Base-by-base conservation (phyloP, 805 yeast genomes). In the Lachancea lanzarotensis region DNA sequence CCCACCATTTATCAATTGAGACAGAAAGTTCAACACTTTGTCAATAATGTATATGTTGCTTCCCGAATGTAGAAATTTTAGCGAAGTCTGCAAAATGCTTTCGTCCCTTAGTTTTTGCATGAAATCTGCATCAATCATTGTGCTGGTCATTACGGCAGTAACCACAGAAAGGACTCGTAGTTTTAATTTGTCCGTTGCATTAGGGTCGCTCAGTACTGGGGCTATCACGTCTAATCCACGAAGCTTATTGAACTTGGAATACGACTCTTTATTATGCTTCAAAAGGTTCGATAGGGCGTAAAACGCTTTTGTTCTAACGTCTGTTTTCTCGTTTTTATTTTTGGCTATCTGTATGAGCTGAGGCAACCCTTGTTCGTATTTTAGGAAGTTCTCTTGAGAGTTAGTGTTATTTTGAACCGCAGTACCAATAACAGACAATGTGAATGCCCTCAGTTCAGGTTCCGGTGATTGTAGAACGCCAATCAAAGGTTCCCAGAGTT, bases 331-430 rank as follows among this genome's bases (percentile, higher is more conserved):
- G 2, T 53, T 45, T 1, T 49, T 31, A 26, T 57, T 45, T 6
- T 56, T 49, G 0, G 77, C 73, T 18, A 79, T 53, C 1, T 60
- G 45, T 10, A 82, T 62, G 43, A 83, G 65, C 42, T 62, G 64
- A n/a, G 57, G 49, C 30, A 80, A 59, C 2, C 81, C 82, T 20
- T 65, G 59, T 0, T 68, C 69, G 47, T 80, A 70, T 46, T 75
- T 75, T 34, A 73, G 62, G 48, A 84, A 82, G 42, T 76, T 84
- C 45, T 73, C 70, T 65, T 89, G 98, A 3, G 89, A 70, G 46
- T 74, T 76, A 3, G 78, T 79, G 62, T 93, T 93, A 62, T 93
- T 93, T 65, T 93, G 98, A 3, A 85, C 95, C 0, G 98, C 95
- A 0, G 91, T 84, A 2, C 95, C 96, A 19, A 90, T 75, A 34